A percentile compares a stretch with the other conserved stretches of the same genome.
These are phyloP conservation scores for Gyromitra esculenta DNA, from an alignment of 2,329 filamentous ascomycete genomes.

Conservation along the genomic window DNA sequence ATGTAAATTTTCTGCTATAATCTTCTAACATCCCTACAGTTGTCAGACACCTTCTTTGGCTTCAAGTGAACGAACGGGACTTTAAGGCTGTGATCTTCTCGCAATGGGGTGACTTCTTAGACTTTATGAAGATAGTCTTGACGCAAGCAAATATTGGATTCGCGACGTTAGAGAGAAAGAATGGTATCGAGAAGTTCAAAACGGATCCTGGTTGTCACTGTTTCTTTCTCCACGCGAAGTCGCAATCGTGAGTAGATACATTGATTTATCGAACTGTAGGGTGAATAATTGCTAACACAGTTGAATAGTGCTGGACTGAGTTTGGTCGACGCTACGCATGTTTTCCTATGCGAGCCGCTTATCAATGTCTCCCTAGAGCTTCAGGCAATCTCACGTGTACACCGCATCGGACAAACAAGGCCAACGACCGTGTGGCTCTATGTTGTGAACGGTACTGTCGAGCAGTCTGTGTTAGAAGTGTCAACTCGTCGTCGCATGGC, in stretches of 20 bases:
- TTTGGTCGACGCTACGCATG: slow-evolving; percentile 89
- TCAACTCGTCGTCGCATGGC: slow-evolving; percentile 80
- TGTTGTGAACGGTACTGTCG: slow-evolving; percentile 87
- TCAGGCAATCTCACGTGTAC: slow-evolving; percentile 92
- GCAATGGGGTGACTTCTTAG: slow-evolving; percentile 84
- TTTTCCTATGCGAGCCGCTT: slow-evolving; percentile 92
- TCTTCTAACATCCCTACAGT: slow-evolving; percentile 60
- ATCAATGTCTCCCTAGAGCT: slow-evolving; percentile 93
- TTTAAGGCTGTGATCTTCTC: slow-evolving; percentile 95
- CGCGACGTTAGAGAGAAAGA: slow-evolving; percentile 73
- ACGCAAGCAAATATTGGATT: slow-evolving; percentile 76
- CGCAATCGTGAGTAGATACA: slow-evolving; percentile 59
- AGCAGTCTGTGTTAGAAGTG: slow-evolving; percentile 89
- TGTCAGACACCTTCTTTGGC: slow-evolving; percentile 82
- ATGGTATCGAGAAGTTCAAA: slow-evolving; percentile 80
- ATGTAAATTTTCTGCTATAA: neutral
- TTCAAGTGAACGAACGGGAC: slow-evolving; percentile 82
- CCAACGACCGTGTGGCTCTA: slow-evolving; percentile 96
- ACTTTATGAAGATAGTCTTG: slow-evolving; percentile 77
- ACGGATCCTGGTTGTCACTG: slow-evolving; percentile 77
- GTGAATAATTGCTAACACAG: slow-evolving; percentile 66
- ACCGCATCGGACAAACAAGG: slow-evolving; percentile 88
- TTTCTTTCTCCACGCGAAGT: slow-evolving; percentile 88
- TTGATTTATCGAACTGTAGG: neutral
- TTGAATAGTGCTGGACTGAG: slow-evolving; percentile 75